Evolutionary conservation across 495 filamentous ascomycete species (phyloP).

Genomic region (Lophium mytilinum): DNA sequence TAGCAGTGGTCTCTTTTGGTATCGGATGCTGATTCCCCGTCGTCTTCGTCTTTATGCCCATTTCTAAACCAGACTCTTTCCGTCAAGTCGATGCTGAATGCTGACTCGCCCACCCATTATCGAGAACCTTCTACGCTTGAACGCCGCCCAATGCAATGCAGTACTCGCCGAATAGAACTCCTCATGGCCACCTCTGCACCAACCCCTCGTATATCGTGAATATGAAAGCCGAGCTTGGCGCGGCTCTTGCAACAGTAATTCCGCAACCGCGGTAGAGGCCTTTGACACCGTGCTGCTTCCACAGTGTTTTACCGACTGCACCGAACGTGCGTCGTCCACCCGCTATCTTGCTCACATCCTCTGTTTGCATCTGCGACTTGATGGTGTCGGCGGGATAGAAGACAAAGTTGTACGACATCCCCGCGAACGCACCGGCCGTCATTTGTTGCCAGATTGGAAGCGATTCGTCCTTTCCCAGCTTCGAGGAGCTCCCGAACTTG

Average conservation of each 20-base stretch:
- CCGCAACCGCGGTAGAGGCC: slow-evolving; percentile 92
- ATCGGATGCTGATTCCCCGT: too few relatives aligned
- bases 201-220: slow-evolving; percentile 87
- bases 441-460: slow-evolving; percentile 74
- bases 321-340: slow-evolving; percentile 52
- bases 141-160: neutral
- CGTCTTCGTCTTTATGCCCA: too few relatives aligned
- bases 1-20: too few relatives aligned
- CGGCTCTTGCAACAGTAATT: slow-evolving; percentile 78
- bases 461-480: slow-evolving; percentile 9
- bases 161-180: neutral
- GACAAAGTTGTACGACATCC: slow-evolving; percentile 89
- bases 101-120: too few relatives aligned
- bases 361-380: slow-evolving; percentile 93
- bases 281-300: slow-evolving; percentile 69
- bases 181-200: slow-evolving; percentile 7
- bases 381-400: slow-evolving; percentile 97
- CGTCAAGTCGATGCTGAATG: too few relatives aligned
- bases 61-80: too few relatives aligned
- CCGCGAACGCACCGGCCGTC: slow-evolving; percentile 79
- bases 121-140: neutral
- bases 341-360: slow-evolving; percentile 47
- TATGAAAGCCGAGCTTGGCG: slow-evolving; percentile 93
- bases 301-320: slow-evolving; percentile 59
- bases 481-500: slow-evolving; percentile 18